phyloP scores from a whole-genome alignment of 139 green algal species.

The Marvania coccoides region DNA sequence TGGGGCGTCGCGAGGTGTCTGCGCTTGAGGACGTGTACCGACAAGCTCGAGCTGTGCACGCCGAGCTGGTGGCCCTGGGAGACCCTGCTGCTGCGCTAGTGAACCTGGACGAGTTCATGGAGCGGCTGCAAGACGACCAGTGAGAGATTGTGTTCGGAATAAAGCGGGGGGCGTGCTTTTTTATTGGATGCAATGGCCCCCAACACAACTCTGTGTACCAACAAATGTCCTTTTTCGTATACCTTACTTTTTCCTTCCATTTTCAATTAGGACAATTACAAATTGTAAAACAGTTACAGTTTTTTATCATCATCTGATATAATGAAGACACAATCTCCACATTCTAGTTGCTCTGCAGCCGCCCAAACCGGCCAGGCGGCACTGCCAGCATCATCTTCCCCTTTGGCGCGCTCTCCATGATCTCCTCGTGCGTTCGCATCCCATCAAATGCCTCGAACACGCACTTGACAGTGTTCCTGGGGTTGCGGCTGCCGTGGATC shows the following conservation, averaged over 20 bases:
- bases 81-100: constrained; percentile 13
- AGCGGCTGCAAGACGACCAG: neutral
- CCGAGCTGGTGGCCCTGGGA: constrained; percentile 3
- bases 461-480: constrained; percentile 28
- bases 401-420: neutral
- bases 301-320: neutral
- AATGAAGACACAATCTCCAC: neutral
- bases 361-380: constrained; percentile 21
- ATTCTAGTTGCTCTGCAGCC: neutral
- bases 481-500: constrained; percentile 28
- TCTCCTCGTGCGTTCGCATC: constrained; percentile 19
- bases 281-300: neutral
- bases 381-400: neutral
- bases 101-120: constrained; percentile 3
- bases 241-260: too few relatives aligned
- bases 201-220: too few relatives aligned
- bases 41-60: constrained; percentile 1
- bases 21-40: constrained; percentile 5
- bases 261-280: neutral
- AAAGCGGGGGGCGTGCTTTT: too few relatives aligned
- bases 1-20: constrained; percentile 13
- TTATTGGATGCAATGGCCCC: too few relatives aligned
- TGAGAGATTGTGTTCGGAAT: too few relatives aligned
- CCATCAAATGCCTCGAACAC: constrained; percentile 29
- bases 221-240: too few relatives aligned